Evolutionary conservation across 2,329 filamentous ascomycete genomes (phyloP).

Genomic region (Exophiala bonariae): DNA sequence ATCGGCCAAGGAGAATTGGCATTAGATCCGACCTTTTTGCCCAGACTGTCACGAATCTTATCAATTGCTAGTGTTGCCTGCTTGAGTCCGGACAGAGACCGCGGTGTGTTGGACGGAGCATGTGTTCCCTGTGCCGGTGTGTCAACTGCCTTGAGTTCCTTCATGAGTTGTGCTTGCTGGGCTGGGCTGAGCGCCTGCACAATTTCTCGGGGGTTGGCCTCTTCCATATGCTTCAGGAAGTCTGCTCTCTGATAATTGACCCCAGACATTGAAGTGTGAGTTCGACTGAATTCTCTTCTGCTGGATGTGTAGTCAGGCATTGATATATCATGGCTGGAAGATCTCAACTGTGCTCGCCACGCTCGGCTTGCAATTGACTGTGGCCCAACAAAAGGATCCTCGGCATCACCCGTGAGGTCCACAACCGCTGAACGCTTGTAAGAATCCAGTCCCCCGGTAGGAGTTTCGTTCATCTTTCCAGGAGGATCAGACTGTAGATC

Average conservation of each 20-base stretch:
- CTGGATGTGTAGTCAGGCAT: slow-evolving; percentile 51
- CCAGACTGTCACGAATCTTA: not conserved
- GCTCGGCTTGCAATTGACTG: slow-evolving; percentile 31
- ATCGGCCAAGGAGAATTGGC: not conserved
- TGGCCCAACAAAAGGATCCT: slow-evolving; percentile 46
- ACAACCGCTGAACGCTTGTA: slow-evolving; percentile 29
- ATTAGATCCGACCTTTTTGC: not conserved
- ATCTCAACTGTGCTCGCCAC: slow-evolving; percentile 23
- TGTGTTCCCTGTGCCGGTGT: slow-evolving; percentile 18
- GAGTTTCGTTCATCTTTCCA: slow-evolving; percentile 30
- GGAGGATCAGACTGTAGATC: slow-evolving; percentile 26
- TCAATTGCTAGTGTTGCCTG: not conserved
- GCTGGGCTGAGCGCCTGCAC: slow-evolving; percentile 22
- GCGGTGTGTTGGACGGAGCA: slow-evolving; percentile 21
- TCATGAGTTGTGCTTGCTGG: slow-evolving; percentile 30
- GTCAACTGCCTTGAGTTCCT: slow-evolving; percentile 39
- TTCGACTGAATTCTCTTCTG: slow-evolving; percentile 40
- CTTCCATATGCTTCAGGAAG: slow-evolving; percentile 39
- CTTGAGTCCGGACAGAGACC: slow-evolving; percentile 6
- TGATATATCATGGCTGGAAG: slow-evolving; percentile 45
- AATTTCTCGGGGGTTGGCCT: slow-evolving; percentile 37
- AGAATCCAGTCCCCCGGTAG: slow-evolving; percentile 25
- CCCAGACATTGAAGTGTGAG: slow-evolving; percentile 42
- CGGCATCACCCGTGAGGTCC: slow-evolving; percentile 17
- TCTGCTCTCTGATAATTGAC: slow-evolving; percentile 34